Evolutionary conservation across 305 asterid species (phyloP).

Genomic region (Plantago coronopus): DNA sequence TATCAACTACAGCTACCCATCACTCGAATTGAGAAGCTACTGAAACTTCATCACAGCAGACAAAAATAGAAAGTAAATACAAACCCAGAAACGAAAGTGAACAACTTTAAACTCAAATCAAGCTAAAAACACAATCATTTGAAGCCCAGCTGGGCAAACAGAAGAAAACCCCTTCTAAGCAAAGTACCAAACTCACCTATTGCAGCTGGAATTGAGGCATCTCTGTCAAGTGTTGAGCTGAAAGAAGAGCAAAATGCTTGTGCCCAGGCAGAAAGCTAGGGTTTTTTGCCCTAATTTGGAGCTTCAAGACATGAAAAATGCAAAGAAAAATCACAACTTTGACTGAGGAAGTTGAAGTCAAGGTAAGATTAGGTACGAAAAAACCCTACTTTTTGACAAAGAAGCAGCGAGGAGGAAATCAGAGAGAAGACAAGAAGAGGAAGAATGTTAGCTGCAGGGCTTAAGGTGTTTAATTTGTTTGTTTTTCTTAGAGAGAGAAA

Average conservation of each 20-base stretch:
- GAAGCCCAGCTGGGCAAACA: background rate
- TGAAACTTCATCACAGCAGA: background rate
- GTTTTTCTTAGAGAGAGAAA: slow-evolving; percentile 25
- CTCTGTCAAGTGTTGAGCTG: slow-evolving; percentile 33
- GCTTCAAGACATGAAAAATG: slow-evolving; percentile 30
- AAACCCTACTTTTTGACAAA: slow-evolving; percentile 25
- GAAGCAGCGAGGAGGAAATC: slow-evolving; percentile 6
- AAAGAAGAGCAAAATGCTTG: slow-evolving; percentile 29
- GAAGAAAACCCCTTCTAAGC: background rate
- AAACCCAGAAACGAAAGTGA: background rate
- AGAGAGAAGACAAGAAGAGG: slow-evolving; percentile 14
- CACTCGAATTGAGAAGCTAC: background rate
- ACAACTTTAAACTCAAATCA: background rate
- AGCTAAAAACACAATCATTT: background rate
- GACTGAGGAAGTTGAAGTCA: slow-evolving; percentile 24
- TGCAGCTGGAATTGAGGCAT: slow-evolving; percentile 42
- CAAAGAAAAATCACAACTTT: slow-evolving; percentile 15
- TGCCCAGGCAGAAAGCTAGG: slow-evolving; percentile 40
- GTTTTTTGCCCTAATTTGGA: slow-evolving; percentile 38
- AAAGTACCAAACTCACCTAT: slow-evolving; percentile 35
- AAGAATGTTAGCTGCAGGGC: slow-evolving; percentile 20
- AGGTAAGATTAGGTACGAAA: slow-evolving; percentile 19
- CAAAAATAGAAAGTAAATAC: no score
- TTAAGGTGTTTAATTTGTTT: slow-evolving; percentile 11
- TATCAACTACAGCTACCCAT: slow-evolving; percentile 29